Base-by-base conservation (phyloP, 768 basidiomycete species). In the Tylopilus plumbeoviolaceoides region DNA sequence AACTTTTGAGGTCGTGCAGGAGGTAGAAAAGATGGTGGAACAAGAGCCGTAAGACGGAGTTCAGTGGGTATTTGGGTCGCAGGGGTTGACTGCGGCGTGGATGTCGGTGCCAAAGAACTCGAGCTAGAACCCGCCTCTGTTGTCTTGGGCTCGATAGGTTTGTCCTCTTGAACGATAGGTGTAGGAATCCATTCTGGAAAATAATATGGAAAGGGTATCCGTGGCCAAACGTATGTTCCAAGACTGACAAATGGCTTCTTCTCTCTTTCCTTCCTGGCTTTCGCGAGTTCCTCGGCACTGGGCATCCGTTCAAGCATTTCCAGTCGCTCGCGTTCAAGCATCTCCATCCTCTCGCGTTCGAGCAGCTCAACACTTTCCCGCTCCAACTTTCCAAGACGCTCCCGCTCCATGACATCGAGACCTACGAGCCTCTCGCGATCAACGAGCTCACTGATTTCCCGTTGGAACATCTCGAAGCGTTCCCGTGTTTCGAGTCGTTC, bases 1-100 rank as follows among this genome's bases (percentile, higher is more conserved):
- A 81, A 82, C 27, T 68, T 77, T 6, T 65, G 55, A 12, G 84
- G 84, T 47, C 79, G 76, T 44, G 75, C 69, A 14, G 74, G 69
- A 0, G 85, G 87, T 20, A 89, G 73, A 60, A 79, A 78, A 2
- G 77, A 75, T 21, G 73, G 70, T 0, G 87, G 85, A 53, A 89
- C 76, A 62, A 84, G 67, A 48, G 87, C 72, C 1, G 82, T 79
- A 27, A 78, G 66, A 10, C 68, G 66, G 18, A 71, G 58, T 45
- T 71, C 70, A 2, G 70, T 66, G 7, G 62, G 64, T 33, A 57
- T 55, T 40, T 57, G 62, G 21, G 52, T 48, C n/a, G 59, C 43
- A 23, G 57, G 36, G 10, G 42, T 39, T 43, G 50, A 35, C 43
- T 50, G 65, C 5, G 49, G 44, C 42, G 41, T 47, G 1, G 53